Conservation (phyloP, 768 basidiomycete genomes). For the Boletus subcaerulescens region DNA sequence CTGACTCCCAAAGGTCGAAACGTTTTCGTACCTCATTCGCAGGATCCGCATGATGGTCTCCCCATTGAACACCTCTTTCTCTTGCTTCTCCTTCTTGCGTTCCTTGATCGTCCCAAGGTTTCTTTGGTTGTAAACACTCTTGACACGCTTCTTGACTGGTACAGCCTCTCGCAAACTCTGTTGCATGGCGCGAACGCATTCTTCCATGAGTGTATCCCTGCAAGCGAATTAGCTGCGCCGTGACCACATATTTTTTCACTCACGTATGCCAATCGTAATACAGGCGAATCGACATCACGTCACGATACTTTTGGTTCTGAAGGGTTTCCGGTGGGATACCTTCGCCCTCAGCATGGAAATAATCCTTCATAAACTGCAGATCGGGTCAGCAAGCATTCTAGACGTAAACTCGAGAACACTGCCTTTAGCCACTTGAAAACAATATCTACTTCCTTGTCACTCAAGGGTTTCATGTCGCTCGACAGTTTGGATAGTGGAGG, state of each 20-base stretch:
- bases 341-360: slow-evolving; percentile 93
- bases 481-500: slow-evolving; percentile 84
- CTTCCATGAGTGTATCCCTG: slow-evolving; percentile 86
- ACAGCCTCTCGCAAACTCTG: slow-evolving; percentile 73
- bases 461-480: slow-evolving; percentile 88
- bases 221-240: slow-evolving; percentile 4
- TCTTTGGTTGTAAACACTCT: slow-evolving; percentile 88
- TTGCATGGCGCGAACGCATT: slow-evolving; percentile 95
- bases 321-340: slow-evolving; percentile 82
- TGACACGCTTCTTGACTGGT: slow-evolving; percentile 81
- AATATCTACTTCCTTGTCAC: slow-evolving; percentile 95
- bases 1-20: neutral
- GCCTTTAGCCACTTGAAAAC: slow-evolving; percentile 99
- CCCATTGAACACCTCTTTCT: slow-evolving; percentile 71
- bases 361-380: slow-evolving; percentile 83
- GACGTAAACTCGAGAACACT: neutral
- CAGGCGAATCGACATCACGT: slow-evolving; percentile 82
- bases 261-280: slow-evolving; percentile 98
- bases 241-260: slow-evolving; percentile 26
- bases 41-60: slow-evolving; percentile 94
- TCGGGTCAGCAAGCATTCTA: neutral
- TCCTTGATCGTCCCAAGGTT: slow-evolving; percentile 96
- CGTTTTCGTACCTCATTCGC: slow-evolving; percentile 78
- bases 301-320: slow-evolving; percentile 94
- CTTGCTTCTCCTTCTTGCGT: slow-evolving; percentile 83